phyloP scores from a whole-genome alignment of 2,329 filamentous ascomycete species.

The Mycosphaerella arachidis region DNA sequence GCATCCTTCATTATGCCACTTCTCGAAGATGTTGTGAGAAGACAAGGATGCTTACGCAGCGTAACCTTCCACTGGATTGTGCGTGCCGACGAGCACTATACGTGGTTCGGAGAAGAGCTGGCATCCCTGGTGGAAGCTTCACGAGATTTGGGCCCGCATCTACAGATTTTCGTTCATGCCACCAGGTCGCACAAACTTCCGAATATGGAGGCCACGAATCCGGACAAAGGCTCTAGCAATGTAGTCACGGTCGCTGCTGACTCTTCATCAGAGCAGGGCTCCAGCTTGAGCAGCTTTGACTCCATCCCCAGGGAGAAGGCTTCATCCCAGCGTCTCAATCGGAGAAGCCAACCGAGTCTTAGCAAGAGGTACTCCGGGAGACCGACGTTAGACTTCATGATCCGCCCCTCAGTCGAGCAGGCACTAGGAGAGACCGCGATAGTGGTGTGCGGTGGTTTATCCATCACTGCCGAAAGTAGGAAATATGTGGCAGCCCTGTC shows the following conservation, averaged over 20 bases:
- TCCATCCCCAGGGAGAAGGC: neutral
- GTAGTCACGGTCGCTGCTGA: constrained; percentile 26
- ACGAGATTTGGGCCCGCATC: constrained; percentile 35
- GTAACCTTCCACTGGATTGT: constrained; percentile 30
- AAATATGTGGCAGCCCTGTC: constrained; percentile 53
- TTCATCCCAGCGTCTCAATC: neutral
- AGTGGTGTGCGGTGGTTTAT: constrained; percentile 57
- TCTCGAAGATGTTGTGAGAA: constrained; percentile 52
- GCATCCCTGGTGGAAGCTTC: constrained; percentile 13
- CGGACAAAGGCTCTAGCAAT: neutral
- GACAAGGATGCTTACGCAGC: constrained; percentile 23
- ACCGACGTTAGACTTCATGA: constrained; percentile 49
- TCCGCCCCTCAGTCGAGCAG: constrained; percentile 53
- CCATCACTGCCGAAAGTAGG: constrained; percentile 53
- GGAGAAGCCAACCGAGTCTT: constrained; percentile 16
- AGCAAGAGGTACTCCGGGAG: constrained; percentile 44
- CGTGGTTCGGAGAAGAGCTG: constrained; percentile 20
- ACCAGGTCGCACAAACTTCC: constrained; percentile 33
- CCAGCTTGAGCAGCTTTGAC: constrained; percentile 1
- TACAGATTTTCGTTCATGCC: constrained; percentile 52
- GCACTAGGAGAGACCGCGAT: constrained; percentile 60
- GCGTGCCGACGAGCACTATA: constrained; percentile 21
- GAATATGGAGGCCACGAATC: neutral
- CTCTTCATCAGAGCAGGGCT: neutral
- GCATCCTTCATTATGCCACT: constrained; percentile 56